Evolutionary conservation across 2,329 filamentous ascomycete species (phyloP), one percentile per base, ranked within the genome.

Genomic region (Exophiala dermatitidis): DNA sequence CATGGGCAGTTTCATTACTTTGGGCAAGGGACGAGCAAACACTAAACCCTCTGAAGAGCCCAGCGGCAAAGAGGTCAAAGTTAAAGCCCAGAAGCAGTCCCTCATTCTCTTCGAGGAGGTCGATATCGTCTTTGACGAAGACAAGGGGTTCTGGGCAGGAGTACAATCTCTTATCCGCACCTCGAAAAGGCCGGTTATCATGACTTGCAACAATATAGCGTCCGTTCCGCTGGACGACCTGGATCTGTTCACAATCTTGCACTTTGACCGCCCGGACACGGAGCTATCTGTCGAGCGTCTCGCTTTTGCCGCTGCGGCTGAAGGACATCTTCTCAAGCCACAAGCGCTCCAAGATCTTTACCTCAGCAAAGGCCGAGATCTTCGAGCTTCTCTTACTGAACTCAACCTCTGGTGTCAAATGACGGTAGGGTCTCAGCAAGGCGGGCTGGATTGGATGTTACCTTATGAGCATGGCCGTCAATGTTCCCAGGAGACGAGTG

Each of bases 321-420:
- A 98, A 71, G 93, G 93, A 0, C 93, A 98, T 68, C 72, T 88
- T 1, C 72, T 98, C 8, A 71, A 77, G 37, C 79, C 88, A 38
- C 68, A 79, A 29, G 81, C 88, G 0, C 77, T 95, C 0, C 75
- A 78, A 48, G 73, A 79, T 4, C 76, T 98, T 2, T 95, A 90
- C 64, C 74, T 78, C 49, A 81, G 81, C 9, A 85, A 86, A 49
- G 68, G 77, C 1, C 71, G 77, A 30, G 93, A 98, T 66, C 72
- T 98, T 8, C 83, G 93, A 50, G 88, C 85, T 26, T 84, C 85
- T 1, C 81, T 98, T 46, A 83, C 79, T 52, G 90, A 97, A 57
- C 77, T 98, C 30, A 85, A 95, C 66, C 93, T 94, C 66, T 98
- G 91, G 91, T 98, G 94, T 67, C 93, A 98, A 67, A 90, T 97